Base-by-base conservation (phyloP, 768 basidiomycete genomes). In the Pulveroboletus sp. region DNA sequence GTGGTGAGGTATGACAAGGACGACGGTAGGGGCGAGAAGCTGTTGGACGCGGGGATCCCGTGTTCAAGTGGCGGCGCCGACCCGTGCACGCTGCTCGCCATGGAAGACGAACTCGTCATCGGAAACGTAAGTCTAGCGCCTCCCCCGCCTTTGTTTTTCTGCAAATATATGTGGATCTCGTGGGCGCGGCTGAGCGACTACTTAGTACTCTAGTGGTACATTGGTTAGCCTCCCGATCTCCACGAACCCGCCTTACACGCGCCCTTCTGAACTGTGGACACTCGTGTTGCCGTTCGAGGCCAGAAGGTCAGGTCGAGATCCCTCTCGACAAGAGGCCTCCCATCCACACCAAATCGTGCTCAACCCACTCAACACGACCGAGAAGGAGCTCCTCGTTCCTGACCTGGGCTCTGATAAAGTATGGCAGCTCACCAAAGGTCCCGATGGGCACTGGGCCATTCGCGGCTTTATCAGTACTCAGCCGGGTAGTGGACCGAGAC, bases 331-430 rank as follows among this genome's bases (percentile, higher is more conserved):
- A 62, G 78, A 82, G 48, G 66, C 71, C 6, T 75, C 89, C 3
- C 92, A 93, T 61, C 86, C 88, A 0, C 91, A 93, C 68, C 86
- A 92, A 59, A 80, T 82, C 32, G 59, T 76, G 49, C 50, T 67
- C 48, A 65, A 60, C 43, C 15, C 57, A 2, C 59, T 82, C 15
- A 75, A 28, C 27, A 28, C 27, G 8, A 28, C 8, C 27, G 27
- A 28, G 27, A 28, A 44, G 5, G 6, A 31, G 21, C 11, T 28
- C 27, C 74, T 90, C 39, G 74, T 89, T 1, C 81, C 87, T 1
- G 89, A 93, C 64, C 71, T 93, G 6, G 90, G 90, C 5, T 74
- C 79, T 3, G 91, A 93, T 63, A 74, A 74, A 46, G 76, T 89
- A 14, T 82, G 78, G 68, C 71, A 78, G 48, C 71, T 84, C 51